phyloP scores from a whole-genome alignment of 2,329 filamentous ascomycete genomes.

The Bipolaris victoriae region DNA sequence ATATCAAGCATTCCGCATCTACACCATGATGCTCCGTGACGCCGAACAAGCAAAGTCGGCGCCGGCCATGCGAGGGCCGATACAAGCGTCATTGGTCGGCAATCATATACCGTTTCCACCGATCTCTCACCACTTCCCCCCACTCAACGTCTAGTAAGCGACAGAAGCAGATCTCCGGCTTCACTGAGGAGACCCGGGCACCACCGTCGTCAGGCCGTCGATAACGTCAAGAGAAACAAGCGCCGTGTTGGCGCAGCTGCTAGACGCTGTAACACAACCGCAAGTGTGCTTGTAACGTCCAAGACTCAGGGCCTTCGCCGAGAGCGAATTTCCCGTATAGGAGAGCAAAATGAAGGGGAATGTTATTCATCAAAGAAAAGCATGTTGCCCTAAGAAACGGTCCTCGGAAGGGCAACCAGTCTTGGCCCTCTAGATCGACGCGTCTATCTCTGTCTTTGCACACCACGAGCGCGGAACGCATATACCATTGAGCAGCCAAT shows the following conservation, averaged over 20 bases:
- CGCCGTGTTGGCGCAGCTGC: slow-evolving; percentile 6
- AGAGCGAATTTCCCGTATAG: slow-evolving; percentile 1
- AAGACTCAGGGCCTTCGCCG: background rate
- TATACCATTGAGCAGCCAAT: slow-evolving; percentile 23
- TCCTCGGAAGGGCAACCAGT: background rate
- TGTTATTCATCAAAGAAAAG: slow-evolving; percentile 5
- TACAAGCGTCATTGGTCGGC: slow-evolving; percentile 22
- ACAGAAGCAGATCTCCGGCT: slow-evolving; percentile 24
- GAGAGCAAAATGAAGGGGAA: slow-evolving; percentile 9
- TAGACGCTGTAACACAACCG: slow-evolving; percentile 4
- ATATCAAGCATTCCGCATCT: slow-evolving; percentile 1
- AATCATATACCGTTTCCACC: slow-evolving; percentile 16
- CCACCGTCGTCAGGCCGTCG: slow-evolving; percentile 13
- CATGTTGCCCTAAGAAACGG: background rate
- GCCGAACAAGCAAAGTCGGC: slow-evolving; percentile 4
- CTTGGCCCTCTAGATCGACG: slow-evolving; percentile 4
- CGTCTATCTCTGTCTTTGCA: slow-evolving; percentile 4
- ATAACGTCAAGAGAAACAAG: slow-evolving; percentile 18
- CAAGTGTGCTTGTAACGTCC: slow-evolving; percentile 1
- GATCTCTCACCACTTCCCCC: slow-evolving; percentile 15
- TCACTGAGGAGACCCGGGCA: slow-evolving; percentile 34
- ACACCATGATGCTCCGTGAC: background rate
- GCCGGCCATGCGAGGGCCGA: slow-evolving; percentile 7
- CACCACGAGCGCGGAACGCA: slow-evolving; percentile 5
- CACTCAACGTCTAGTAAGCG: slow-evolving; percentile 17